Base-by-base conservation (phyloP, 208 protist genomes). In the Trypanosoma lewisi region DNA sequence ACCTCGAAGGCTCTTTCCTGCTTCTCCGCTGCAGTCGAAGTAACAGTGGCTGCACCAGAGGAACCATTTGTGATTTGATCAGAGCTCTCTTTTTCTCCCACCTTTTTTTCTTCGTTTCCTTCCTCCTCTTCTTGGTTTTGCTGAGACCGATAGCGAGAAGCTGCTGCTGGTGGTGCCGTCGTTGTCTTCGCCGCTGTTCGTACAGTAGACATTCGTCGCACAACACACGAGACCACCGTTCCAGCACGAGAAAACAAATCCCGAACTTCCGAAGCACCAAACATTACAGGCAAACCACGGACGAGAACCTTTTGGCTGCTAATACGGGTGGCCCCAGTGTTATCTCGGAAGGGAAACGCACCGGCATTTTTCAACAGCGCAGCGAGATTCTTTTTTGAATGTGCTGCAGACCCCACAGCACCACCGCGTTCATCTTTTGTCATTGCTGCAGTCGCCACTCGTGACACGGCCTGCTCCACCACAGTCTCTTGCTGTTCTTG, bases 251-350 rank as follows among this genome's bases (percentile, higher is more conserved):
- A 71, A 66, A 80, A 88, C 12, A 86, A 33, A 49, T 86, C 75
- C 0, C 81, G 81, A 59, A 91, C 77, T 44, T 86, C 85, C 3
- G 75, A 52, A 3, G 85, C 81, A 6, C 85, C 80, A 47, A 83
- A 63, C 64, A 80, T 88, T 41, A 74, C 63, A 21, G 85, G 85
- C 4, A 91, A 54, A 54, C 83, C 77, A 60, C 77, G 80, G 39
- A 91, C 44, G 6, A 75, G 42, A 23, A 91, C 69, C 21, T 57
- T 58, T 59, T 87, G 73, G 49, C 85, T 79, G 19, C 68, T 50
- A 9, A 83, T 63, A 17, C 79, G 76, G 19, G 73, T 77, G 3
- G 57, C 67, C 12, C 85, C 85, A 7, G 70, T 47, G 21, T 64
- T 73, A 42, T 91, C 85, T 27, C 67, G 77, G 65, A 82, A 88